Percentiles rank a stretch among this genome's conserved stretches.
Evolutionary conservation across 2,329 filamentous ascomycete species (phyloP).

Genomic region (Trichoderma breve): DNA sequence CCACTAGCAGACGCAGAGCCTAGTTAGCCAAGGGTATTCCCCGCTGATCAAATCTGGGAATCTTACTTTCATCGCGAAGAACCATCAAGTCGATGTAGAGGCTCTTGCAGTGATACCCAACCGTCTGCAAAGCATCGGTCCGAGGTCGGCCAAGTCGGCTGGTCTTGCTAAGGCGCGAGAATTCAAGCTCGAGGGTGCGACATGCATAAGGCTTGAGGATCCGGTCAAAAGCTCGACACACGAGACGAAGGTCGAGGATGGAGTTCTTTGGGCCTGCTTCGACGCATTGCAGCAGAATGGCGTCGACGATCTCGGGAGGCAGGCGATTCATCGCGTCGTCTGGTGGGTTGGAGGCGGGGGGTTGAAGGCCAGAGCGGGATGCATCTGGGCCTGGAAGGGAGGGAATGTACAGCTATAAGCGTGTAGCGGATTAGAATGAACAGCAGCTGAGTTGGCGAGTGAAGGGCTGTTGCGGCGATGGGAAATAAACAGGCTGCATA

Average conservation of each 20-base stretch:
- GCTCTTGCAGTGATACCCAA: conserved; percentile 48
- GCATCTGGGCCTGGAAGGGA: conserved; percentile 5
- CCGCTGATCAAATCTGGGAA: neutral
- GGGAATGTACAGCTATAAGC: neutral
- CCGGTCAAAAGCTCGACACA: conserved; percentile 49
- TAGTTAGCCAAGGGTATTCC: conserved; percentile 16
- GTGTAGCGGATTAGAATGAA: neutral
- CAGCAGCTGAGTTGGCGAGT: neutral
- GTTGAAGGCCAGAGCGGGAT: neutral
- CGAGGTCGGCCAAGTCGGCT: conserved; percentile 35
- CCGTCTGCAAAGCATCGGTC: conserved; percentile 43
- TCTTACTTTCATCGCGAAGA: conserved; percentile 50
- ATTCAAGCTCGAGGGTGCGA: conserved; percentile 50
- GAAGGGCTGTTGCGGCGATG: neutral
- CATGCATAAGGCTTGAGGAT: conserved; percentile 46
- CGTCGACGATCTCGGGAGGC: conserved; percentile 47
- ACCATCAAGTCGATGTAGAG: conserved; percentile 54
- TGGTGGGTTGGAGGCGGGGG: conserved; percentile 1
- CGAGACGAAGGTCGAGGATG: conserved; percentile 45
- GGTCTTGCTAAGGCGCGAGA: conserved; percentile 45
- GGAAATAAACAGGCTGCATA: conserved; percentile 1
- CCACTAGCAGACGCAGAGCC: conserved; percentile 38
- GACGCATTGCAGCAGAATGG: conserved; percentile 46
- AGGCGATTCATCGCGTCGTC: conserved; percentile 43
- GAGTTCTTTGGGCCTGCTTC: conserved; percentile 44